phyloP scores from a whole-genome alignment of 2,329 filamentous ascomycete genomes.

The Huntiella decipiens region DNA sequence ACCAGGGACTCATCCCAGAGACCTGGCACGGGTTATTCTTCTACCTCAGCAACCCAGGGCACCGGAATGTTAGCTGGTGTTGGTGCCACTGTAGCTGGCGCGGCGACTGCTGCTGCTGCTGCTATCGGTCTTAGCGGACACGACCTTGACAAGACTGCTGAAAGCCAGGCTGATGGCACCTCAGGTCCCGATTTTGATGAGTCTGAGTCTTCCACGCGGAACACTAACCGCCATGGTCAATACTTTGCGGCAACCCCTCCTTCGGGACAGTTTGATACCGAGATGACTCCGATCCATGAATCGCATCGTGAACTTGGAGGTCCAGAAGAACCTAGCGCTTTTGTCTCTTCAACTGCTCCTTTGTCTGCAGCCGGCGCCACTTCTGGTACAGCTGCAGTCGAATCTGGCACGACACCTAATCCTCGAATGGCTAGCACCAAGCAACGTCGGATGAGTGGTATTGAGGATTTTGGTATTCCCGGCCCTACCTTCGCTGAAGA shows the following conservation, averaged over 20 bases:
- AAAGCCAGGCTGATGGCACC: no score
- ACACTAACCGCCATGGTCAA: no score
- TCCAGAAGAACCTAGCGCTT: no score
- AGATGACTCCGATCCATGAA: no score
- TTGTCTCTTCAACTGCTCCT: no score
- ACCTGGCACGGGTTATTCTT: not conserved
- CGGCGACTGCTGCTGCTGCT: constrained; percentile 9
- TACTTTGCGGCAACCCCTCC: no score
- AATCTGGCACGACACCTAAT: no score
- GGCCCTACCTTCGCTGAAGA: not conserved
- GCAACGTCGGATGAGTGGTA: not conserved
- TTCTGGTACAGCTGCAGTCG: not conserved
- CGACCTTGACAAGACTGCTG: not conserved
- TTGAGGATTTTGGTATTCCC: not conserved
- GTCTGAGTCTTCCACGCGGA: no score
- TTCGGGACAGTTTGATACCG: no score
- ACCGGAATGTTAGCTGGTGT: constrained; percentile 6
- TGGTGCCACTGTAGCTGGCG: constrained; percentile 10
- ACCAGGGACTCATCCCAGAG: not conserved
- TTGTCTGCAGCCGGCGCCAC: not conserved
- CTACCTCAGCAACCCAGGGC: not conserved
- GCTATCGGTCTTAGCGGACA: constrained; percentile 5
- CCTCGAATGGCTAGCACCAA: not conserved
- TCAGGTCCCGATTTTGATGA: no score
- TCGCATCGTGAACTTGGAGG: no score